These are phyloP conservation scores for Phoma sp. DNA, from an alignment of 2,329 filamentous ascomycete species.

Conservation along the genomic window DNA sequence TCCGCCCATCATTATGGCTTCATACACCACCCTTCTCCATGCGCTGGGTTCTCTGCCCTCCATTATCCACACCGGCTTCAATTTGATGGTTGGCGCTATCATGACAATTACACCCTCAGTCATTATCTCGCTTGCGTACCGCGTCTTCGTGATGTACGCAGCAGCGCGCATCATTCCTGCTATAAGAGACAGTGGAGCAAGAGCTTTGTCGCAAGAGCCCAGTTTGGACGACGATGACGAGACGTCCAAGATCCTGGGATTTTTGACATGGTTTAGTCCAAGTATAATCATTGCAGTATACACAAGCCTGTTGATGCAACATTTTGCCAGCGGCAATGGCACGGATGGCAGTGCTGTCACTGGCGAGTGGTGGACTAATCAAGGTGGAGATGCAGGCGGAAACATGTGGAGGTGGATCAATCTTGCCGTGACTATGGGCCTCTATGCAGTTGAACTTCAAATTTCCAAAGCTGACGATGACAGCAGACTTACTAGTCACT, in stretches of 20 bases:
- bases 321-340: conserved; percentile 74
- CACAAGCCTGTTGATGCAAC: conserved; percentile 92
- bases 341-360: conserved; percentile 52
- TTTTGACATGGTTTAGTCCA: conserved; percentile 92
- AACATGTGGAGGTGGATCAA: conserved; percentile 96
- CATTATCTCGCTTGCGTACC: conserved; percentile 92
- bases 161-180: conserved; percentile 95
- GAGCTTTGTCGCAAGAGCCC: conserved; percentile 82
- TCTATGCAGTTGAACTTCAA: conserved; percentile 91
- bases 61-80: conserved; percentile 81
- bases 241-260: conserved; percentile 77
- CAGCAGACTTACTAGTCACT: conserved; percentile 74
- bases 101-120: conserved; percentile 96
- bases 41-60: conserved; percentile 82
- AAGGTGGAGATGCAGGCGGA: conserved; percentile 80
- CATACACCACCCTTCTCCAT: conserved; percentile 89
- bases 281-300: conserved; percentile 96
- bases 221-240: conserved; percentile 84
- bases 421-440: conserved; percentile 81
- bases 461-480: conserved; percentile 84
- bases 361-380: conserved; percentile 80
- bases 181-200: conserved; percentile 83
- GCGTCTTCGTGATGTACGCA: conserved; percentile 92
- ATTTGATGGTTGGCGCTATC: conserved; percentile 87
- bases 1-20: conserved; percentile 97